Evolutionary conservation across 2,329 filamentous ascomycete genomes (phyloP).

Genomic region (Thielaviopsis ethacetica): DNA sequence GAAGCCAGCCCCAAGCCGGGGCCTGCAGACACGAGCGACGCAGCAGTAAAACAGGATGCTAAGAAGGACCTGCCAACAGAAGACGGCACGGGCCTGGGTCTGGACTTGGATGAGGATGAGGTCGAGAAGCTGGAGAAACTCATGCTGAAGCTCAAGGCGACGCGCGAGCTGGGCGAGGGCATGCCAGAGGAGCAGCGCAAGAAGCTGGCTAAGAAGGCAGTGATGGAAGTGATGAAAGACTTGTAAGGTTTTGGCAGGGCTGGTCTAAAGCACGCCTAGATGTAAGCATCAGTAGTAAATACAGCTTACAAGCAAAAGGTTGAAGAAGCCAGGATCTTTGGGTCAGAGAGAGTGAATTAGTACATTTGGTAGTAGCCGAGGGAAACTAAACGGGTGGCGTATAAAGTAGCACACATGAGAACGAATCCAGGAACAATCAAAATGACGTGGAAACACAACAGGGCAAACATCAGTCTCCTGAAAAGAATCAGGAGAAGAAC

Average conservation of each 20-base stretch:
- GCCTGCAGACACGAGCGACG: not conserved
- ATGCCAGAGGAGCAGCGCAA: conserved; percentile 44
- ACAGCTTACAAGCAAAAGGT: too few species aligned
- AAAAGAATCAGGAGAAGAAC: too few species aligned
- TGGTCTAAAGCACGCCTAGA: too few species aligned
- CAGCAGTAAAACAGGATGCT: not conserved
- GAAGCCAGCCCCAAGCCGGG: conserved; percentile 6
- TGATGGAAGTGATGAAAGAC: conserved; percentile 48
- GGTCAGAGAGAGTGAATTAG: too few species aligned
- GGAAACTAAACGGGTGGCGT: too few species aligned
- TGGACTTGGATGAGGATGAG: conserved; percentile 32
- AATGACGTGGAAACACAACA: too few species aligned
- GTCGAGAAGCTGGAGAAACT: conserved; percentile 44
- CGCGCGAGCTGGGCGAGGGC: conserved; percentile 40
- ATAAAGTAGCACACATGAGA: too few species aligned
- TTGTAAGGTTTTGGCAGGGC: conserved; percentile 21
- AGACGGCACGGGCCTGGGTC: conserved; percentile 20
- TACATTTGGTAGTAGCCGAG: too few species aligned
- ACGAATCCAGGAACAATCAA: too few species aligned
- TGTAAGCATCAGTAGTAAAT: too few species aligned
- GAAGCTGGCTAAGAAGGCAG: conserved; percentile 42
- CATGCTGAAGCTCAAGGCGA: conserved; percentile 48
- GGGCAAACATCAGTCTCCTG: too few species aligned
- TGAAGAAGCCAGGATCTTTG: too few species aligned
- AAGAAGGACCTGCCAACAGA: conserved; percentile 13